Base-by-base conservation (phyloP, 768 basidiomycete genomes). In the Lentinula sp. region DNA sequence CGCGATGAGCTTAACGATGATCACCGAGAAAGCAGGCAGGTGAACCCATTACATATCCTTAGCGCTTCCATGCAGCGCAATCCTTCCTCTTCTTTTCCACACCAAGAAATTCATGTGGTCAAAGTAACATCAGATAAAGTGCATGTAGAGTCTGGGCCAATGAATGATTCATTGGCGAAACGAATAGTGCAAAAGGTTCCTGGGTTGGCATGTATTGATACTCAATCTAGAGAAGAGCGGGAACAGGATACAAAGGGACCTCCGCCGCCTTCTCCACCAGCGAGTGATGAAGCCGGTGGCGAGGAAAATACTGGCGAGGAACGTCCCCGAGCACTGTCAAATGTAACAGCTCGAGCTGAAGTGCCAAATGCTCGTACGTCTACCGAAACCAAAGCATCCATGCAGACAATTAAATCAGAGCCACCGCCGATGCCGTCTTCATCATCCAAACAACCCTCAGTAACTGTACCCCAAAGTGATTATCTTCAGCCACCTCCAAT, bases 21-120 rank as follows among this genome's bases (percentile, higher is more conserved):
- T 28, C 65, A 63, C 48, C 53, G 65, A 7, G 37, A 45, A 31
- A 40, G 9, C 40, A 56, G 40, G 13, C 65, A 64, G 52, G 61
- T 69, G n/a, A 78, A 76, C 35, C 71, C 76, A 10, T 58, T 74
- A 31, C 76, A 74, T 51, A 63, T 66, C 13, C 66, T 74, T 35
- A 68, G 69, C 0, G 59, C 68, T 62, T 53, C 61, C 62, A n/a
- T 46, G 62, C 16, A 68, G 68, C 59, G 67, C 62, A 64, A 63
- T n/a, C 21, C 21, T 9, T 8, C 46, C 8, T 23, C 42, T 3
- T 43, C 48, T 15, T 49, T 56, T 18, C 68, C 67, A 23, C 60
- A 77, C 15, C 79, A 83, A 65, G 82, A 84, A 62, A 69, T 84
- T 15, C 84, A 83, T 64, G 75, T 85, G 56, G 70, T 85, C 59